Evolutionary conservation across 2,329 filamentous ascomycete species (phyloP).

Genomic region (Neofusicoccum laricinum): DNA sequence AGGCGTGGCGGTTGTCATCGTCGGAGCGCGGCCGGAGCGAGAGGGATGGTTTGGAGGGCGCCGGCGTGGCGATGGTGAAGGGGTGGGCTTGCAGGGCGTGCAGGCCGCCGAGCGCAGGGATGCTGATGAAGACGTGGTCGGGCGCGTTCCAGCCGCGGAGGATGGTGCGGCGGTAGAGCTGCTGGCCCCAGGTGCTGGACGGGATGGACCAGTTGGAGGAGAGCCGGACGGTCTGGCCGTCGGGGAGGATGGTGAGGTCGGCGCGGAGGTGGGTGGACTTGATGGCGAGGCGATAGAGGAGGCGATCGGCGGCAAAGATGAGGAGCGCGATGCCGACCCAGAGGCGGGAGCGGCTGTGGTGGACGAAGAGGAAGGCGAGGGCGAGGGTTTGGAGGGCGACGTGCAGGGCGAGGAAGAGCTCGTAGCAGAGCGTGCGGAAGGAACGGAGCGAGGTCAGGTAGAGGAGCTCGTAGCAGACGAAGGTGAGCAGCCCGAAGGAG

Average conservation of each 20-base stretch:
- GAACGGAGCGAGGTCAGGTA: slow-evolving; percentile 60
- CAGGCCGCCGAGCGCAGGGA: slow-evolving; percentile 53
- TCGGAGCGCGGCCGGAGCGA: neutral
- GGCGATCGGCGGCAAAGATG: slow-evolving; percentile 58
- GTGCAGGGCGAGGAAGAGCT: slow-evolving; percentile 60
- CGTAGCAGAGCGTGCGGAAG: slow-evolving; percentile 61
- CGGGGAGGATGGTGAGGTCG: slow-evolving; percentile 53
- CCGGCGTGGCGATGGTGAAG: slow-evolving; percentile 64
- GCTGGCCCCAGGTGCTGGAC: slow-evolving; percentile 16
- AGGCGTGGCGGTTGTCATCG: slow-evolving; percentile 41
- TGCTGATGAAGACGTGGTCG: slow-evolving; percentile 62
- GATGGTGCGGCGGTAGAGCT: slow-evolving; percentile 33
- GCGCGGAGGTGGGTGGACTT: slow-evolving; percentile 51
- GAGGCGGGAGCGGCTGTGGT: slow-evolving; percentile 51
- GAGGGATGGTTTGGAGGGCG: slow-evolving; percentile 34
- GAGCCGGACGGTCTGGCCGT: slow-evolving; percentile 54
- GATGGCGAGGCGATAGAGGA: slow-evolving; percentile 55
- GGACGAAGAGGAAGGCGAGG: slow-evolving; percentile 58
- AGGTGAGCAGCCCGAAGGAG: slow-evolving; percentile 54
- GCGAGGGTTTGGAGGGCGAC: slow-evolving; percentile 56
- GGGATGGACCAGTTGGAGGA: slow-evolving; percentile 44
- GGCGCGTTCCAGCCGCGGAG: slow-evolving; percentile 57
- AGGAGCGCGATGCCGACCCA: slow-evolving; percentile 54
- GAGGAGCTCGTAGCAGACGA: slow-evolving; percentile 58
- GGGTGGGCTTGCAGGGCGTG: slow-evolving; percentile 62